Evolutionary conservation across 2,329 filamentous ascomycete genomes (phyloP).

Genomic region (Sporothrix pseudoabietina): DNA sequence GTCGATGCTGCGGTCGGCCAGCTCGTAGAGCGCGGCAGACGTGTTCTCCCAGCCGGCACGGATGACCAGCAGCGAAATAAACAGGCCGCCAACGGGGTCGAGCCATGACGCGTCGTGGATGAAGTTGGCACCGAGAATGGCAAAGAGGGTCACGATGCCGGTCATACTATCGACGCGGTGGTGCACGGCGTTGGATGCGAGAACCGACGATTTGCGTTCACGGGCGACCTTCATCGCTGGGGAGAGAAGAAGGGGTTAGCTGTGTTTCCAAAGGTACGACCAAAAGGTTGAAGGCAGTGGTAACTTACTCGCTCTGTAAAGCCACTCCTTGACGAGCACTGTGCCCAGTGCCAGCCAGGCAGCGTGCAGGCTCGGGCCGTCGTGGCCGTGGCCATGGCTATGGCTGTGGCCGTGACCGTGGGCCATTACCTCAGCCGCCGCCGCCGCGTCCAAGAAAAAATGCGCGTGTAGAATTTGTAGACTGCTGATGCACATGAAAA

Average conservation of each 20-base stretch:
- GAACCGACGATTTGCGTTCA: constrained; percentile 91
- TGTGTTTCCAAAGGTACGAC: not conserved
- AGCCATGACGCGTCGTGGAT: constrained; percentile 86
- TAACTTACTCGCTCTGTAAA: constrained; percentile 89
- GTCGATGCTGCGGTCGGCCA: constrained; percentile 89
- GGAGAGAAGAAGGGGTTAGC: not conserved
- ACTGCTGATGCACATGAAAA: constrained; percentile 88
- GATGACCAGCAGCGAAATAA: constrained; percentile 93
- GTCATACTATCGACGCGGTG: constrained; percentile 96
- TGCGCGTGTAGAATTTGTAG: constrained; percentile 70
- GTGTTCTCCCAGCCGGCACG: constrained; percentile 89
- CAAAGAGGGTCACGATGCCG: constrained; percentile 86
- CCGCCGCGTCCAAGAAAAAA: constrained; percentile 65
- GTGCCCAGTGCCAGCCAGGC: constrained; percentile 92
- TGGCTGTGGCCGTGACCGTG: constrained; percentile 64
- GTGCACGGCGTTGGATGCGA: constrained; percentile 94
- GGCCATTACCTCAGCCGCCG: constrained; percentile 55
- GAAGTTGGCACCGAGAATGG: constrained; percentile 86
- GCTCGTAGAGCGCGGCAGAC: constrained; percentile 75
- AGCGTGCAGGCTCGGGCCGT: constrained; percentile 82
- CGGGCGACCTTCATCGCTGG: constrained; percentile 91
- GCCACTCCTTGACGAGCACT: constrained; percentile 92
- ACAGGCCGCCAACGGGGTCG: constrained; percentile 86
- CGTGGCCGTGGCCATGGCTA: constrained; percentile 67
- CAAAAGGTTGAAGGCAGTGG: not conserved